Evolutionary conservation across 2,329 filamentous ascomycete species (phyloP).

Genomic region (Cryphonectria nitschkei): DNA sequence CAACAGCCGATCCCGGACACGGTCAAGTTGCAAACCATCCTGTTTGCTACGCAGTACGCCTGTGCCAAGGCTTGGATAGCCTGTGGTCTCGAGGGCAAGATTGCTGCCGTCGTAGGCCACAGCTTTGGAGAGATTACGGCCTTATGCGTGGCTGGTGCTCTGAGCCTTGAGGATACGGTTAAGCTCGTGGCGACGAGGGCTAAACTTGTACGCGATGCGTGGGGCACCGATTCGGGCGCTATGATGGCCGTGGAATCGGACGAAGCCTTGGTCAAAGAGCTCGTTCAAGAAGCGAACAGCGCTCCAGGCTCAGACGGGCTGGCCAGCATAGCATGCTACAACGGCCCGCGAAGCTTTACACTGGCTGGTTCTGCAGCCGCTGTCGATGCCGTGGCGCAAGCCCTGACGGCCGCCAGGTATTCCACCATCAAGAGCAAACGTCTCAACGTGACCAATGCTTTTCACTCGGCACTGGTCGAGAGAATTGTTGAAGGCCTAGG

Average conservation of each 20-base stretch:
- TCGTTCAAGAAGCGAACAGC: neutral
- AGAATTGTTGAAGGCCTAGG: too few relatives aligned
- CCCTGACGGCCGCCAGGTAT: too few relatives aligned
- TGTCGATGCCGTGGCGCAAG: too few relatives aligned
- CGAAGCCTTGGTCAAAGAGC: slow-evolving; percentile 6
- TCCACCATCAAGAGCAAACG: too few relatives aligned
- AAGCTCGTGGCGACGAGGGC: slow-evolving; percentile 38
- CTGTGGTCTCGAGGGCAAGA: neutral
- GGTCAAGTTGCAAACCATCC: slow-evolving; percentile 41
- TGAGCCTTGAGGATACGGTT: slow-evolving; percentile 39
- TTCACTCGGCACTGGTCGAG: too few relatives aligned
- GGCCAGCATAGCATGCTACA: slow-evolving; percentile 50
- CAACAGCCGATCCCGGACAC: slow-evolving; percentile 30
- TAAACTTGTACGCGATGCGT: slow-evolving; percentile 35
- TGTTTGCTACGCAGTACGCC: slow-evolving; percentile 47
- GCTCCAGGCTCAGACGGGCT: neutral
- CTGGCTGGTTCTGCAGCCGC: slow-evolving; percentile 36
- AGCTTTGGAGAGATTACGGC: slow-evolving; percentile 48
- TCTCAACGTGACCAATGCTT: too few relatives aligned
- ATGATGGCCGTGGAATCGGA: slow-evolving; percentile 42
- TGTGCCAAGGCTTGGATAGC: slow-evolving; percentile 43
- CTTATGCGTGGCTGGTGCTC: slow-evolving; percentile 40
- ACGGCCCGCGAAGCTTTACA: slow-evolving; percentile 47
- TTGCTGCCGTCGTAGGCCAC: slow-evolving; percentile 37
- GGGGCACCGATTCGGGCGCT: slow-evolving; percentile 42